Conservation (phyloP, 495 filamentous ascomycete genomes). For the Aspergillus avenaceus region DNA sequence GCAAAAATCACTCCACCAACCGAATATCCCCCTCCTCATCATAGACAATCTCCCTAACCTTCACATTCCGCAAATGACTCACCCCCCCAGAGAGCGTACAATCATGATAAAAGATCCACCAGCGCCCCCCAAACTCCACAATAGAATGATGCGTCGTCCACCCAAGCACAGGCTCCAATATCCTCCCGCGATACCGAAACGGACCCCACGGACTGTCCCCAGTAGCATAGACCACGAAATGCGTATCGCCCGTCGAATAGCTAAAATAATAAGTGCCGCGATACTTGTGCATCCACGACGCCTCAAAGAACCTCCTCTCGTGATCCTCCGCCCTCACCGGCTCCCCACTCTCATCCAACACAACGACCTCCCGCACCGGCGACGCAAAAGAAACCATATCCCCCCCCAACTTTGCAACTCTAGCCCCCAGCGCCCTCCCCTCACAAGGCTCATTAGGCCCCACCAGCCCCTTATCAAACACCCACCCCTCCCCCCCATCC, state of each 20-base stretch:
- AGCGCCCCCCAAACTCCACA: conserved; percentile 62
- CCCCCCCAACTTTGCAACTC: conserved; percentile 54
- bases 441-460: conserved; percentile 53
- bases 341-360: conserved; percentile 56
- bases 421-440: conserved; percentile 49
- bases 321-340: conserved; percentile 61
- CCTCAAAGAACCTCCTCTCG: conserved; percentile 73
- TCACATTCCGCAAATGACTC: conserved; percentile 63
- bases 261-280: conserved; percentile 66
- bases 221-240: conserved; percentile 63
- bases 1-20: conserved; percentile 14
- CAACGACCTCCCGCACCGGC: conserved; percentile 47
- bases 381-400: conserved; percentile 59
- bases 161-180: conserved; percentile 69
- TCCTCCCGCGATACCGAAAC: conserved; percentile 64
- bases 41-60: conserved; percentile 69
- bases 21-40: conserved; percentile 57
- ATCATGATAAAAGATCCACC: conserved; percentile 75
- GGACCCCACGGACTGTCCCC: conserved; percentile 60
- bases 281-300: conserved; percentile 68
- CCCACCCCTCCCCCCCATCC: conserved; percentile 20
- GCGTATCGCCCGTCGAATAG: conserved; percentile 72
- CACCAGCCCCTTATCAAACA: conserved; percentile 42
- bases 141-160: conserved; percentile 83
- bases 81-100: conserved; percentile 57